phyloP scores from a whole-genome alignment of 2,329 filamentous ascomycete species.

The Alternaria gaisen region DNA sequence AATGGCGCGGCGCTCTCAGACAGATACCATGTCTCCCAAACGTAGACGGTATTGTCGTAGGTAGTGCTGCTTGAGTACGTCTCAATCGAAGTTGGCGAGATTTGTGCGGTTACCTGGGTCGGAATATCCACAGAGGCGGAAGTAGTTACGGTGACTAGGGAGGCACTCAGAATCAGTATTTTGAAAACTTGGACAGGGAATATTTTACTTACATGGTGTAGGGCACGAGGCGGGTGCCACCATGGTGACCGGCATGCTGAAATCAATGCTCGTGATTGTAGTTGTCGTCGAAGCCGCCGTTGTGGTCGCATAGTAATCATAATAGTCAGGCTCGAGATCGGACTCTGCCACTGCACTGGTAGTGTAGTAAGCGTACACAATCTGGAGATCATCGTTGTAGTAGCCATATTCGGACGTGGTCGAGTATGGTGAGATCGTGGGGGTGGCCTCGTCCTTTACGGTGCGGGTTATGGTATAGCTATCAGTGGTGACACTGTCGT shows the following conservation, averaged over 20 bases:
- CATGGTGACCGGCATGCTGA: conserved; percentile 43
- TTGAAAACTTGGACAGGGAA: background rate
- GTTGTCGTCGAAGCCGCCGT: conserved; percentile 13
- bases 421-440: conserved; percentile 30
- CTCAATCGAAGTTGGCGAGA: conserved; percentile 35
- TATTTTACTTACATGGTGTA: conserved; percentile 23
- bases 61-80: conserved; percentile 16
- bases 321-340: conserved; percentile 32
- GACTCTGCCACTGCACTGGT: conserved; percentile 32
- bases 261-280: conserved; percentile 21
- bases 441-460: conserved; percentile 36
- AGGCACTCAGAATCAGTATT: background rate
- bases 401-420: conserved; percentile 14
- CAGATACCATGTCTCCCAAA: conserved; percentile 39
- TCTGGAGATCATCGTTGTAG: conserved; percentile 25
- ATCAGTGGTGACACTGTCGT: conserved; percentile 18
- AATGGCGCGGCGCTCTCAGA: conserved; percentile 37
- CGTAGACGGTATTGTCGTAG: conserved; percentile 15
- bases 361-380: conserved; percentile 34
- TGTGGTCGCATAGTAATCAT: conserved; percentile 17
- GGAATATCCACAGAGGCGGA: conserved; percentile 33
- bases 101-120: conserved; percentile 31
- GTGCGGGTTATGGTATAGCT: conserved; percentile 25
- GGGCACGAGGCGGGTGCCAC: conserved; percentile 42
- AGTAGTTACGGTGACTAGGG: conserved; percentile 27